Percentiles rank a stretch among this genome's conserved stretches.
Evolutionary conservation across 176 grass and related monocot genomes (phyloP).

Genomic region (Chloris gayana): DNA sequence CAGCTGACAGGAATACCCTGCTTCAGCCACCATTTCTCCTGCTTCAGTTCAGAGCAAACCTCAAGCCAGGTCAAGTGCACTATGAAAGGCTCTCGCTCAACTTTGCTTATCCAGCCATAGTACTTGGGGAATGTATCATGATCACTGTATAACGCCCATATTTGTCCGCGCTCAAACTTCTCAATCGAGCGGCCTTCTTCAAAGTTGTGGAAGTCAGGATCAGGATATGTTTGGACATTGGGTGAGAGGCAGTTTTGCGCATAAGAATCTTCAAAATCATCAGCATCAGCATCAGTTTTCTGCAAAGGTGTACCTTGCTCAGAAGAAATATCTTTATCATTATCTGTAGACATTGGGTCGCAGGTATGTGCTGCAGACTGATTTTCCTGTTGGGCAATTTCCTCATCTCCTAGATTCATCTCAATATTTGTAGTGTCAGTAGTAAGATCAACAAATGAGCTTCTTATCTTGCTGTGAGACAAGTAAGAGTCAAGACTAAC

Average conservation of each 20-base stretch:
- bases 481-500: constrained; percentile 49
- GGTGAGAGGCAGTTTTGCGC: constrained; percentile 14
- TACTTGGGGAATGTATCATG: constrained; percentile 82
- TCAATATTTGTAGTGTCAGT: constrained; percentile 21
- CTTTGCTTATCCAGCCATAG: constrained; percentile 78
- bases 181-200: constrained; percentile 47
- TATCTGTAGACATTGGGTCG: constrained; percentile 12
- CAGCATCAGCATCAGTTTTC: constrained; percentile 22
- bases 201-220: constrained; percentile 73
- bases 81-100: constrained; percentile 50
- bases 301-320: constrained; percentile 32
- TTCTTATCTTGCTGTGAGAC: constrained; percentile 31
- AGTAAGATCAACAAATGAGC: constrained; percentile 25
- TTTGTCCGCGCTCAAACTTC: constrained; percentile 66
- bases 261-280: constrained; percentile 39
- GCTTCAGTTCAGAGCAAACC: constrained; percentile 46
- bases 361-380: constrained; percentile 7
- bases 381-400: constrained; percentile 39
- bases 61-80: constrained; percentile 86
- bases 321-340: constrained; percentile 22
- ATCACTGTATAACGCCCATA: constrained; percentile 91
- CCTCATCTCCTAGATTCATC: constrained; percentile 27
- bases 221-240: constrained; percentile 57
- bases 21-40: constrained; percentile 61
- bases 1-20: constrained; percentile 60